phyloP scores from a whole-genome alignment of 192 early-diverging fungal genomes.

The Backusella luteola region DNA sequence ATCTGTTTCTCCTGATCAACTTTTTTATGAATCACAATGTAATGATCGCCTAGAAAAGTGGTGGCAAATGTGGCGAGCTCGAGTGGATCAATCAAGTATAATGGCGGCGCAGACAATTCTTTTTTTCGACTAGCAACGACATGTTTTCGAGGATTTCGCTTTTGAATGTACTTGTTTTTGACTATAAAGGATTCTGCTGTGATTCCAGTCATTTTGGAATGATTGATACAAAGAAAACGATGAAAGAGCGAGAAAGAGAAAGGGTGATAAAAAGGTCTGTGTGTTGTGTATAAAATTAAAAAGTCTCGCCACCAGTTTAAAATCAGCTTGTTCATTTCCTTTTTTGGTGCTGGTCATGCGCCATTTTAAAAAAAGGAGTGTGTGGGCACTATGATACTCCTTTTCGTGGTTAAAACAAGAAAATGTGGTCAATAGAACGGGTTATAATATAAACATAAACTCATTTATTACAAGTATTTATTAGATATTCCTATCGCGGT shows the following conservation, averaged over 20 bases:
- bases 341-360: too few species aligned
- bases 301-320: too few species aligned
- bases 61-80: neutral
- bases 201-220: neutral
- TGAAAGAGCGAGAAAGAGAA: neutral
- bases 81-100: neutral
- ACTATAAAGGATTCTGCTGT: neutral
- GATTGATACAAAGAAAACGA: neutral
- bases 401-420: too few species aligned
- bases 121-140: neutral
- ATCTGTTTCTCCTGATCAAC: neutral
- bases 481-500: too few species aligned
- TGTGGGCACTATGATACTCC: too few species aligned
- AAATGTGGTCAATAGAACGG: too few species aligned
- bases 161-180: neutral
- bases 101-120: neutral
- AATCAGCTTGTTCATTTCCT: too few species aligned
- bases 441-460: too few species aligned
- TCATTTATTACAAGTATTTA: too few species aligned
- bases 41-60: neutral
- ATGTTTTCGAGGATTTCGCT: neutral
- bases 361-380: too few species aligned
- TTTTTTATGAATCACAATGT: neutral
- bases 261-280: neutral
- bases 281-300: too few species aligned